Base-by-base conservation (phyloP, 148 eudicot genomes). In the Polygonum aviculare region DNA sequence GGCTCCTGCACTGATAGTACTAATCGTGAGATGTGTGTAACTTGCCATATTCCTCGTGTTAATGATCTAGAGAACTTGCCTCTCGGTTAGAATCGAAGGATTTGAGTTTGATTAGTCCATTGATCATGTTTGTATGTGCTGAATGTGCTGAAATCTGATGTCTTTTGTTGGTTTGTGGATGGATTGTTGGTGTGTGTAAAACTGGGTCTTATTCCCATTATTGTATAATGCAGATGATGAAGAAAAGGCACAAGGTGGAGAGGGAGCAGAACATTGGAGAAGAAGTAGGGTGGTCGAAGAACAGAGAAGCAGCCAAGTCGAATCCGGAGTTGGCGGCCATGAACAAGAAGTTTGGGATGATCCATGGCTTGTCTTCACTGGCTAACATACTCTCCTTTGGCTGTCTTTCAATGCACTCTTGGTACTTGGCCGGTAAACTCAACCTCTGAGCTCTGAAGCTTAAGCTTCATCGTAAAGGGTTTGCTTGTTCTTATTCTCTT, bases 311-410 rank as follows among this genome's bases (percentile, higher is more conserved):
- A 71, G 99, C 99, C 59, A 92, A 95, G 86, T 69, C 49, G 11
- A 90, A 92, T 83, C 91, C 97, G 71, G 82, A 90, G 81, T 93
- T 94, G 39, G 90, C 88, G 41, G 88, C 90, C 0, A 92, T 95
- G 94, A 95, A 95, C 94, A 95, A 95, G 91, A 92, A 92, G 81
- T 95, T 95, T 47, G 99, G 97, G 36, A 95, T 89, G 97, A 87
- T 92, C 80, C 99, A 95, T 48, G 97, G 97, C 36, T 78, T 95
- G 62, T 89, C 99, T 38, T 89, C 96, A 69, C 86, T 92, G 3
- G 93, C 97, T 31, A 92, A 90, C 84, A 88, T 95, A 21, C 33
- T 90, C n/a, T 78, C 99, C 60, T 95, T 92, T 59, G 97, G 96
- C 54, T 87, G 96, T 78, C 94, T 95, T 50, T 93, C 96, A 22